phyloP scores from a whole-genome alignment of 2,329 filamentous ascomycete species.

The Verticillium longisporum region DNA sequence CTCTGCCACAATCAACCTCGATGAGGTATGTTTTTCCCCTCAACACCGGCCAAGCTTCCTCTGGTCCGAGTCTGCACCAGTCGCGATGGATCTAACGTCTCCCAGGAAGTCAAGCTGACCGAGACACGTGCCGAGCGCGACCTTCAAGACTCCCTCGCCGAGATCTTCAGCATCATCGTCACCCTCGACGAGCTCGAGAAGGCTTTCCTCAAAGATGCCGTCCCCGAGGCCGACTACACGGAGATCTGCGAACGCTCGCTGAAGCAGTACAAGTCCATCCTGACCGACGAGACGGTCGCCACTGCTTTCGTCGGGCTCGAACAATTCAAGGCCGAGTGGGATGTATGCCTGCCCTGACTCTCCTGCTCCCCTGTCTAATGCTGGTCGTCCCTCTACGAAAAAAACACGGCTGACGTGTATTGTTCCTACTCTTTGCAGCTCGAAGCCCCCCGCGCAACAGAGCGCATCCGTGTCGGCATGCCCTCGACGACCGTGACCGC shows the following conservation, averaged over 20 bases:
- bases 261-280: constrained; percentile 93
- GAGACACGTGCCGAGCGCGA: constrained; percentile 84
- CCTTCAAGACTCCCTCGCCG: constrained; percentile 89
- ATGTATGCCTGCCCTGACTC: constrained; percentile 50
- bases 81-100: constrained; percentile 45
- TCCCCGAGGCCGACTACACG: constrained; percentile 86
- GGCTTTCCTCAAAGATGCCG: constrained; percentile 91
- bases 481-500: constrained; percentile 71
- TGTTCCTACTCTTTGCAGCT: constrained; percentile 46
- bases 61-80: not conserved
- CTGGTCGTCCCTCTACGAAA: too few relatives aligned
- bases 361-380: not conserved
- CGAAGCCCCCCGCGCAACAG: constrained; percentile 88
- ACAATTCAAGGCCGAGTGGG: constrained; percentile 86
- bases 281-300: constrained; percentile 88
- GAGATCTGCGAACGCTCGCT: constrained; percentile 91
- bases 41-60: not conserved
- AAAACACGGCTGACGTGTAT: not conserved
- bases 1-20: constrained; percentile 85
- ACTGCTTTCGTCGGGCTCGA: constrained; percentile 82
- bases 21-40: constrained; percentile 56
- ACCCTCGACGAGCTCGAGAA: constrained; percentile 94
- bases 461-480: constrained; percentile 85
- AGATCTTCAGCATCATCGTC: constrained; percentile 95
- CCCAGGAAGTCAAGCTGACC: constrained; percentile 84